Percentiles rank a stretch among this genome's conserved stretches.
These are phyloP conservation scores for Leccinellum luteum DNA, from an alignment of 768 basidiomycete genomes.

Conservation along the genomic window DNA sequence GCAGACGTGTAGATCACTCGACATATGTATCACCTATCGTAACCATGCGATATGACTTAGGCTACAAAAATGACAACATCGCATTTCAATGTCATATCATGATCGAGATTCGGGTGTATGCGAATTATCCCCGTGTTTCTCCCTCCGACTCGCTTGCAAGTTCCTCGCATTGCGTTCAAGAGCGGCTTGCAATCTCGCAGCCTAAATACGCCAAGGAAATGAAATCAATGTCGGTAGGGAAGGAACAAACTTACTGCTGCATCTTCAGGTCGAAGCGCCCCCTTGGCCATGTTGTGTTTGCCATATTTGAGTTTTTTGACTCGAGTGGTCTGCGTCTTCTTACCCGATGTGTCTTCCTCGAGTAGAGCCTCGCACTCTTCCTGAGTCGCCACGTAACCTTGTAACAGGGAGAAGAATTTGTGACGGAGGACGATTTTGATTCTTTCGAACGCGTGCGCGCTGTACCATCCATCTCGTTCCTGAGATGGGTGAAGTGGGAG, in stretches of 20 bases:
- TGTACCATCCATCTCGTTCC: constrained; percentile 92
- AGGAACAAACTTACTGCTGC: constrained; percentile 56
- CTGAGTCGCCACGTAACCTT: constrained; percentile 68
- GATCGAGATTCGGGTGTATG: constrained; percentile 19
- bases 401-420: constrained; percentile 78
- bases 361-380: constrained; percentile 72
- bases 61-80: constrained; percentile 9
- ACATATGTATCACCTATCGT: constrained; percentile 23
- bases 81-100: constrained; percentile 5
- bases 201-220: constrained; percentile 39
- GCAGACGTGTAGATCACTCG: constrained; percentile 9
- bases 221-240: not conserved
- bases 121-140: constrained; percentile 20
- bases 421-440: constrained; percentile 84
- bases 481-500: constrained; percentile 24
- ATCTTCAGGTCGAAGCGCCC: constrained; percentile 77
- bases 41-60: constrained; percentile 18
- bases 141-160: constrained; percentile 27
- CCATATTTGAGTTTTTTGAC: constrained; percentile 58
- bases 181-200: constrained; percentile 63
- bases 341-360: constrained; percentile 28
- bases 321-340: constrained; percentile 38
- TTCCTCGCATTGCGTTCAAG: constrained; percentile 45
- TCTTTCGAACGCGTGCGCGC: constrained; percentile 67
- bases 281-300: constrained; percentile 89